Evolutionary conservation across 2,329 filamentous ascomycete genomes (phyloP).

Genomic region (Coniochaeta prunicola): DNA sequence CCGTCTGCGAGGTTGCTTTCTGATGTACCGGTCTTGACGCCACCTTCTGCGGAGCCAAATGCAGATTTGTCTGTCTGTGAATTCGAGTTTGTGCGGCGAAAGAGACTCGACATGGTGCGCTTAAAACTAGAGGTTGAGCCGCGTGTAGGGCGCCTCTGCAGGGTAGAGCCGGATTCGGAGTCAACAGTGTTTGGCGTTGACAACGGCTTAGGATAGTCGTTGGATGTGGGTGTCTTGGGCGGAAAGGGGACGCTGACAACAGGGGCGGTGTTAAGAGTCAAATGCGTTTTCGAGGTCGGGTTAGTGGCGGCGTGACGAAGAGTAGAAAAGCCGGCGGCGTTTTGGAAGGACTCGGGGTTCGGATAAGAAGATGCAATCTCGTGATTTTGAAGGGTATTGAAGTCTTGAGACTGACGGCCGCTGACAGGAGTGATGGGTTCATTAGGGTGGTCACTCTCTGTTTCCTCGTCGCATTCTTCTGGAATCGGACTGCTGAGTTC

Average conservation of each 20-base stretch:
- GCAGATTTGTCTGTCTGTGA: slow-evolving; percentile 22
- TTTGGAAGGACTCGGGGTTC: slow-evolving; percentile 14
- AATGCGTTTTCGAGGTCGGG: slow-evolving; percentile 12
- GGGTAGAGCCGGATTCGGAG: slow-evolving; percentile 20
- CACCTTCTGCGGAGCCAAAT: slow-evolving; percentile 12
- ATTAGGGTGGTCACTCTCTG: slow-evolving; percentile 50
- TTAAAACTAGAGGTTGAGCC: slow-evolving; percentile 35
- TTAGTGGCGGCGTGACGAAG: slow-evolving; percentile 18
- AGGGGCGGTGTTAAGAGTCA: slow-evolving; percentile 12
- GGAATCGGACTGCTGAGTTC: slow-evolving; percentile 46
- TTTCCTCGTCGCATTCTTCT: slow-evolving; percentile 55
- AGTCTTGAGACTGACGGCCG: slow-evolving; percentile 48
- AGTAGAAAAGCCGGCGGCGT: slow-evolving; percentile 2
- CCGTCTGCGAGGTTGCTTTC: slow-evolving; percentile 19
- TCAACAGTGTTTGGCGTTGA: slow-evolving; percentile 11
- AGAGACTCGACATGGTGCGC: slow-evolving; percentile 42
- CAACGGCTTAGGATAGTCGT: slow-evolving; percentile 3
- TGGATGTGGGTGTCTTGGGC: slow-evolving; percentile 2
- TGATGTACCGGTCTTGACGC: slow-evolving; percentile 12
- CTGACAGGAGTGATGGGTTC: slow-evolving; percentile 58
- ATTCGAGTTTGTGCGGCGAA: slow-evolving; percentile 35
- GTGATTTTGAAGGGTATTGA: slow-evolving; percentile 27
- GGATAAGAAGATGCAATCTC: slow-evolving; percentile 20
- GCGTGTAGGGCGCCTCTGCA: slow-evolving; percentile 33
- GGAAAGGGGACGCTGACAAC: slow-evolving; percentile 3